Percentiles rank a stretch among this genome's conserved stretches.
These are phyloP conservation scores for Tuctoria greenei DNA, from an alignment of 176 grass and related monocot genomes.

Conservation along the genomic window DNA sequence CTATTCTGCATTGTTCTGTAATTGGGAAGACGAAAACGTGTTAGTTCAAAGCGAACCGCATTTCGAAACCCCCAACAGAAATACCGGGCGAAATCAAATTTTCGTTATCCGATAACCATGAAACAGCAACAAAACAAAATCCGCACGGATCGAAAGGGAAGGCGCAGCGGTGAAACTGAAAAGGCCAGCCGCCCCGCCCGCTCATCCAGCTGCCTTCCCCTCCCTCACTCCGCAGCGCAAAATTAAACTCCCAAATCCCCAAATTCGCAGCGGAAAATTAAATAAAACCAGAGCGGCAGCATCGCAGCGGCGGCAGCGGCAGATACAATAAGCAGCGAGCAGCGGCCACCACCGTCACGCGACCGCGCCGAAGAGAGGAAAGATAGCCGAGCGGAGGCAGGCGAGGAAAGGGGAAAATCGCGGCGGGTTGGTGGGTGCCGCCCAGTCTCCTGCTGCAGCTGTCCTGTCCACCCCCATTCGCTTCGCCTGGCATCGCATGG, in stretches of 20 bases:
- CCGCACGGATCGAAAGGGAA: background rate
- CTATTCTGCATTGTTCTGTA: too few relatives aligned
- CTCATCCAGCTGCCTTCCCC: too few relatives aligned
- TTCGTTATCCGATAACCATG: background rate
- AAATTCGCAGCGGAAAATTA: too few relatives aligned
- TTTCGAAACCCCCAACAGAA: background rate
- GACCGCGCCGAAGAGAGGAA: conserved; percentile 27
- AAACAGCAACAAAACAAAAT: too few relatives aligned
- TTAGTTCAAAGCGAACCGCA: background rate
- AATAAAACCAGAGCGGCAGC: background rate
- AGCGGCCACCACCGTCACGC: conserved; percentile 15
- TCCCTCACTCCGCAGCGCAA: too few relatives aligned
- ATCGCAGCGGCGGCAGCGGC: too few relatives aligned
- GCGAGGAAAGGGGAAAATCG: conserved; percentile 36
- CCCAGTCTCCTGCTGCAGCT: conserved; percentile 10
- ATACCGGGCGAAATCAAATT: background rate
- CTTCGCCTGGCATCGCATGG: conserved; percentile 40
- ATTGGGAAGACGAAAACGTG: too few relatives aligned
- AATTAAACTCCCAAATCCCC: too few relatives aligned
- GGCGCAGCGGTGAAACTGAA: background rate
- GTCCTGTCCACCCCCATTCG: conserved; percentile 41
- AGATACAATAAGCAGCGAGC: conserved; percentile 42
- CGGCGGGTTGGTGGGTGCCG: conserved; percentile 40
- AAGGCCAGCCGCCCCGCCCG: too few relatives aligned
- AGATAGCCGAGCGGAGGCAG: conserved; percentile 36